Evolutionary conservation across 768 basidiomycete genomes (phyloP), one percentile per base, ranked within the genome.

Genomic region (Rubroboletus pulcherrimus): DNA sequence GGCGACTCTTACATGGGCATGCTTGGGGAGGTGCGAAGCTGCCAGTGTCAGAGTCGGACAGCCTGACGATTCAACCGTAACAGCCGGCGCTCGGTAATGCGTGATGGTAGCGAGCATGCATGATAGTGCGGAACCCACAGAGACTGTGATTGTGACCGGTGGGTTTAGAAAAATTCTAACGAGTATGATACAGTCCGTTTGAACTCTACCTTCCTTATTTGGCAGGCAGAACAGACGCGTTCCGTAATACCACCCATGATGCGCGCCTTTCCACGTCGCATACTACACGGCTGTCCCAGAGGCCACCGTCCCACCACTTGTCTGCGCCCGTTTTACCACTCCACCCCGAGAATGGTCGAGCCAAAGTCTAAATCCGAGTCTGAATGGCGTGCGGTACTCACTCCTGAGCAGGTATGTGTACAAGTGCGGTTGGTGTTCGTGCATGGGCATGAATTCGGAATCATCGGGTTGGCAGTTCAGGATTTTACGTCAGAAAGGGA

Each of bases 361-460:
- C 51, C 67, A 51, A 57, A 56, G 58, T 41, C 51, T 15, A 84
- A 91, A 75, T 75, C 83, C 33, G 91, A 93, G 7, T 71, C 76
- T 9, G 93, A 96, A 70, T 97, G 93, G 93, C 80, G 82, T 57
- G 90, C 92, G 2, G 69, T 91, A 42, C 78, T 97, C 46, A 81
- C 83, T 29, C 86, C 82, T 4, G 84, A 92, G 67, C 93, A 97
- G 82, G 92, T 91, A 64, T 39, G 79, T 72, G 79, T 72, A 29
- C 40, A 5, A 4, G 10, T 9, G 14, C 14, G 14, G 19, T n/a
- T 11, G 11, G 26, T 12, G 24, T 11, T 2, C 17, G 38, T n/a
- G 19, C 4, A 29, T 24, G 34, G 48, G 51, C 30, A 7, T 44
- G 21, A 17, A 53, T 35, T 19, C 24, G 35, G 35, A 21, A 17